Percentiles rank a stretch among this genome's conserved stretches.
These are phyloP conservation scores for Cyberlindnera mycetangii DNA, from an alignment of 805 yeast genomes.

Conservation along the genomic window DNA sequence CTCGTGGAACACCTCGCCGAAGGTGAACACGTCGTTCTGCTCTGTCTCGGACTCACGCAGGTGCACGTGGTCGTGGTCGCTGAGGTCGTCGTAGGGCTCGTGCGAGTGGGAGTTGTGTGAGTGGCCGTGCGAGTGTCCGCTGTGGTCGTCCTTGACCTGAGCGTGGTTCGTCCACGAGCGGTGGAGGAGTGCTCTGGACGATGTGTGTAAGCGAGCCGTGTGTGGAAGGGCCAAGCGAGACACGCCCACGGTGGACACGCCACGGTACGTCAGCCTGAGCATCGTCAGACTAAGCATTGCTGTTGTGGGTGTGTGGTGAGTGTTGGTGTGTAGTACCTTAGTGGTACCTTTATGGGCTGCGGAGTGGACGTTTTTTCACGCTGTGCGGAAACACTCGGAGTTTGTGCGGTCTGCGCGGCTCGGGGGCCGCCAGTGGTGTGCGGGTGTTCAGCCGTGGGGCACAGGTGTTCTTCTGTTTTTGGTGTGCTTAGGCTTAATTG, in stretches of 20 bases:
- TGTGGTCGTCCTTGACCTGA: conserved; percentile 9
- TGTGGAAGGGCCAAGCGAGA: background rate
- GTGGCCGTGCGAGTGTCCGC: conserved; percentile 28
- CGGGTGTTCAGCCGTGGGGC: too few relatives aligned
- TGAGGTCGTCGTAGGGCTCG: conserved; percentile 12
- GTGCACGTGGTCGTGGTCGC: conserved; percentile 39
- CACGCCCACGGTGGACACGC: too few relatives aligned
- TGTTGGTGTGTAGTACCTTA: too few relatives aligned
- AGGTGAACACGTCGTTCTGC: conserved; percentile 36
- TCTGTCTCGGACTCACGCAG: conserved; percentile 42
- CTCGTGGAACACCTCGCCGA: conserved; percentile 31
- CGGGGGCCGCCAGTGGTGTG: too few relatives aligned
- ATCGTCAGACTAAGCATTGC: conserved; percentile 6
- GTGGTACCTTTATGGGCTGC: too few relatives aligned
- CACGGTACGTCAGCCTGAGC: too few relatives aligned
- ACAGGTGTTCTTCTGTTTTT: too few relatives aligned
- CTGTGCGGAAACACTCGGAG: too few relatives aligned
- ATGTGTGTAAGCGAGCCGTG: conserved; percentile 4
- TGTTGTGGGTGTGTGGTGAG: background rate
- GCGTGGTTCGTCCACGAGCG: too few relatives aligned
- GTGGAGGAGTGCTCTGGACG: background rate
- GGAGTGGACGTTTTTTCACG: too few relatives aligned
- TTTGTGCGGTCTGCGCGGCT: too few relatives aligned
- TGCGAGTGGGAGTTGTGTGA: background rate
- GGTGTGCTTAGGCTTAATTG: too few relatives aligned